Conservation (phyloP, 345 rosid genomes). For the Clarkia xantiana region DNA sequence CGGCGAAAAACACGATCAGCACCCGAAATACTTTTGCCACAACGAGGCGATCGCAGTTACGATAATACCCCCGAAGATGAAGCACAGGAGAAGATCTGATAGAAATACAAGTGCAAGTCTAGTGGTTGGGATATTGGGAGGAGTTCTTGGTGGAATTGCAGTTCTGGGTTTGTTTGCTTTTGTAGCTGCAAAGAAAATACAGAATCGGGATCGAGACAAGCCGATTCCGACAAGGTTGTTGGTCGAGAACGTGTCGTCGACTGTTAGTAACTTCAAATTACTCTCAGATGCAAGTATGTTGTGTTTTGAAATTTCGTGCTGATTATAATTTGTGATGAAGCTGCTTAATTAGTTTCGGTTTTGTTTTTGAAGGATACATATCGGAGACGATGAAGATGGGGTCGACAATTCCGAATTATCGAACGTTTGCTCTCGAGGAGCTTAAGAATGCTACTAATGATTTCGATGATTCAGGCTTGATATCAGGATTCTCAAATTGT, state of each 20-base stretch:
- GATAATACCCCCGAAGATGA: slow-evolving; percentile 20
- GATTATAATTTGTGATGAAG: too few species aligned
- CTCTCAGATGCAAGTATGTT: slow-evolving; percentile 58
- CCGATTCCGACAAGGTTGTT: slow-evolving; percentile 16
- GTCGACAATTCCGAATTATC: slow-evolving; percentile 34
- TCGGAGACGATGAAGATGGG: slow-evolving; percentile 63
- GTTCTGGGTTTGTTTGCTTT: slow-evolving; percentile 14
- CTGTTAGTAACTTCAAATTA: slow-evolving; percentile 29
- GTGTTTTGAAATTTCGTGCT: too few species aligned
- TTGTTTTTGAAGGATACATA: slow-evolving; percentile 27
- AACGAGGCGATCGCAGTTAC: slow-evolving; percentile 48
- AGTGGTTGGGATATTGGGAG: slow-evolving; percentile 35
- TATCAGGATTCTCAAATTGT: slow-evolving; percentile 15
- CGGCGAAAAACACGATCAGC: slow-evolving; percentile 23
- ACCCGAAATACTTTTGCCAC: slow-evolving; percentile 31
- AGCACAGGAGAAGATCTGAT: slow-evolving; percentile 8
- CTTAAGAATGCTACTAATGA: slow-evolving; percentile 43
- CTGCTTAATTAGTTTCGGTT: too few species aligned
- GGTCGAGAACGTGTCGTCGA: slow-evolving; percentile 18
- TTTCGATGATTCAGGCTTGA: slow-evolving; percentile 22
- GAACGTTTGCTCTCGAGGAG: slow-evolving; percentile 44
- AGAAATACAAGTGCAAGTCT: slow-evolving; percentile 19
- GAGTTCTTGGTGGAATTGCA: slow-evolving; percentile 21
- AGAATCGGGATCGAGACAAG: slow-evolving; percentile 3
- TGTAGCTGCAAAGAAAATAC: slow-evolving; percentile 15